phyloP scores from a whole-genome alignment of 1,139 yeast species.

The Candida pseudoviswanathii region DNA sequence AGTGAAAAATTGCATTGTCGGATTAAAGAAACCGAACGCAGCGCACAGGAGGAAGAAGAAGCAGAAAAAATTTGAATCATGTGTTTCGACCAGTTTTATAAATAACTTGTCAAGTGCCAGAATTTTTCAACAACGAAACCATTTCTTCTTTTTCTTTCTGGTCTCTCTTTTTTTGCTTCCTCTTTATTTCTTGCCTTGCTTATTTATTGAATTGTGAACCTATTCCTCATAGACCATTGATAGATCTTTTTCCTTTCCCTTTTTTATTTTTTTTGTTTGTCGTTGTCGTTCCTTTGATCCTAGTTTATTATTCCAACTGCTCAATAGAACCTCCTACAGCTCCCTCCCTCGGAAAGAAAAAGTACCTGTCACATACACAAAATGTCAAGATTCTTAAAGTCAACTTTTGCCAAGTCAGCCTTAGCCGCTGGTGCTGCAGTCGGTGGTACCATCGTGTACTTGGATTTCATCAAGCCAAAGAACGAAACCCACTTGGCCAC shows the following conservation, averaged over 20 bases:
- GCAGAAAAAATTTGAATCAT: neutral
- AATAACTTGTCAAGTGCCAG: conserved; percentile 1
- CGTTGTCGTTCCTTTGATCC: neutral
- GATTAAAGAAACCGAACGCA: conserved; percentile 2
- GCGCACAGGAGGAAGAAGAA: neutral
- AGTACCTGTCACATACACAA: neutral
- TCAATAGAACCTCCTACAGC: neutral
- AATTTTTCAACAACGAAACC: neutral
- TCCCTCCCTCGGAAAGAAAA: neutral
- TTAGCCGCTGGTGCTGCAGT: conserved; percentile 35
- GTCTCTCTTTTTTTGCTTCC: neutral
- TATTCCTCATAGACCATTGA: conserved; percentile 4
- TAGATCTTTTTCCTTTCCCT: neutral
- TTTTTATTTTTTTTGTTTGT: neutral
- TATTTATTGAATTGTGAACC: neutral
- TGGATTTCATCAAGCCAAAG: conserved; percentile 46
- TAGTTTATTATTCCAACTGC: neutral
- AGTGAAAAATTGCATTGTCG: neutral
- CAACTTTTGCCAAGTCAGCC: conserved; percentile 32
- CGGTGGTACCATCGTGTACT: conserved; percentile 44
- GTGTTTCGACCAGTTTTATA: conserved; percentile 1
- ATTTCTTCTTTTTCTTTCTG: neutral
- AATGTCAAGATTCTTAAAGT: conserved; percentile 22
- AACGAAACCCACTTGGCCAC: conserved; percentile 31
- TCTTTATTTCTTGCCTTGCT: neutral